Conservation (phyloP, 2,329 filamentous ascomycete species). For the Penicillium sp. region DNA sequence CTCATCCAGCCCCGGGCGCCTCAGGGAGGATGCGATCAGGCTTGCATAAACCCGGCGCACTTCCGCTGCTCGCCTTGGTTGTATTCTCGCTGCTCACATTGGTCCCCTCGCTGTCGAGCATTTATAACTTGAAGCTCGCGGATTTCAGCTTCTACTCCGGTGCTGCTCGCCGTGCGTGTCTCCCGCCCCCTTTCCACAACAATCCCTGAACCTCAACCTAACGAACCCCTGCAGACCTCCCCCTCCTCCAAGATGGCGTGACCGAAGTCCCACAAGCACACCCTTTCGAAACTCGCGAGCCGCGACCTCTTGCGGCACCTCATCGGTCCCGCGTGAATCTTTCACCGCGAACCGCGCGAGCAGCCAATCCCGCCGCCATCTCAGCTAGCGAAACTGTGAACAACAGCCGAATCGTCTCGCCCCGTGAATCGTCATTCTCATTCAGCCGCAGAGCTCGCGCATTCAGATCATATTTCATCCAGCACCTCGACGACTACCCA, state of each 20-base stretch:
- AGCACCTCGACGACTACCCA: constrained; percentile 31
- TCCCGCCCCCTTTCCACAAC: background rate
- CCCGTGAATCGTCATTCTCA: constrained; percentile 26
- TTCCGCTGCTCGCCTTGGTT: constrained; percentile 35
- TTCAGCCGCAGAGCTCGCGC: constrained; percentile 32
- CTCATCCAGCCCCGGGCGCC: constrained; percentile 1
- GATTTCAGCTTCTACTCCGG: constrained; percentile 27
- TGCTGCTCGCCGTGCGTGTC: constrained; percentile 29
- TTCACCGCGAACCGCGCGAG: constrained; percentile 11
- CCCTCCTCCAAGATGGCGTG: constrained; percentile 28
- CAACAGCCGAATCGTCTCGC: constrained; percentile 17
- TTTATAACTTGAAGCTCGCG: constrained; percentile 30
- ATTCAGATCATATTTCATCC: constrained; percentile 32
- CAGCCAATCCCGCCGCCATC: constrained; percentile 6
- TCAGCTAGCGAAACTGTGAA: constrained; percentile 23
- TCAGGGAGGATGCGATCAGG: constrained; percentile 38
- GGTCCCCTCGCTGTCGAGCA: constrained; percentile 34
- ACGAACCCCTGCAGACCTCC: constrained; percentile 22
- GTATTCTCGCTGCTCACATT: constrained; percentile 37
- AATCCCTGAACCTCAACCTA: background rate
- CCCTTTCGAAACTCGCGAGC: constrained; percentile 9
- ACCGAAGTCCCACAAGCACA: constrained; percentile 9
- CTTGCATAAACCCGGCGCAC: constrained; percentile 35
- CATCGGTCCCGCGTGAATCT: constrained; percentile 20
- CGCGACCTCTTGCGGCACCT: constrained; percentile 15